Conservation (phyloP, 2,329 filamentous ascomycete species). For the Pestalotiopsis sp. region DNA sequence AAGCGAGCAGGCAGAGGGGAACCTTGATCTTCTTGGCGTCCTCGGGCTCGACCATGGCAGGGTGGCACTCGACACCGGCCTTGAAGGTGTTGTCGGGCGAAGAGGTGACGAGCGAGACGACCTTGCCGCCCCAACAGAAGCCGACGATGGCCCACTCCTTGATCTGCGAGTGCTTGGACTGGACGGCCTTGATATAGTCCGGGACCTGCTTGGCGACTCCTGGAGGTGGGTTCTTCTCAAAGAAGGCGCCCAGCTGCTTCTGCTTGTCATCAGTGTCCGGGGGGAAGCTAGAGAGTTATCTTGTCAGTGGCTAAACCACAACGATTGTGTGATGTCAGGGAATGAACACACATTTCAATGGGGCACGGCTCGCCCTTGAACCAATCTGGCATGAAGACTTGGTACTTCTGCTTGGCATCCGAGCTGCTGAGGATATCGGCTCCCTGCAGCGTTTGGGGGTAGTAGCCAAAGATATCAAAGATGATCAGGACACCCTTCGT, state of each 20-base stretch:
- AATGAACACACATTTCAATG: constrained; percentile 47
- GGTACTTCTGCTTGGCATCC: constrained; percentile 67
- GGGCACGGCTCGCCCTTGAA: constrained; percentile 73
- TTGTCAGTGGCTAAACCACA: not conserved
- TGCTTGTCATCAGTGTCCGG: constrained; percentile 67
- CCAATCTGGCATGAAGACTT: constrained; percentile 90
- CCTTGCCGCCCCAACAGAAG: constrained; percentile 75
- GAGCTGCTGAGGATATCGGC: constrained; percentile 65
- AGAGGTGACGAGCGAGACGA: constrained; percentile 55
- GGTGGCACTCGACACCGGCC: constrained; percentile 55
- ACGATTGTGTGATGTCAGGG: not conserved
- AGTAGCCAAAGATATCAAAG: constrained; percentile 75
- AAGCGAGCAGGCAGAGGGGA: constrained; percentile 66
- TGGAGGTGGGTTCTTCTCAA: constrained; percentile 51
- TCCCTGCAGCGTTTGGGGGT: constrained; percentile 70
- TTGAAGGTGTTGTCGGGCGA: constrained; percentile 57
- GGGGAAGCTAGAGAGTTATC: constrained; percentile 51
- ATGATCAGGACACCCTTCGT: constrained; percentile 63
- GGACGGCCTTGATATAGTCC: constrained; percentile 55
- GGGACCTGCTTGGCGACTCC: constrained; percentile 53
- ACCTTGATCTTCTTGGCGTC: constrained; percentile 64
- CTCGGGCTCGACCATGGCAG: constrained; percentile 64
- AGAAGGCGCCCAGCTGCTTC: constrained; percentile 60
- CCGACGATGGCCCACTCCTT: constrained; percentile 64
- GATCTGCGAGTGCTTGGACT: constrained; percentile 55